Percentiles rank a stretch among this genome's conserved stretches.
These are phyloP conservation scores for Cardiospermum halicacabum DNA, from an alignment of 345 rosid genomes.

Conservation along the genomic window DNA sequence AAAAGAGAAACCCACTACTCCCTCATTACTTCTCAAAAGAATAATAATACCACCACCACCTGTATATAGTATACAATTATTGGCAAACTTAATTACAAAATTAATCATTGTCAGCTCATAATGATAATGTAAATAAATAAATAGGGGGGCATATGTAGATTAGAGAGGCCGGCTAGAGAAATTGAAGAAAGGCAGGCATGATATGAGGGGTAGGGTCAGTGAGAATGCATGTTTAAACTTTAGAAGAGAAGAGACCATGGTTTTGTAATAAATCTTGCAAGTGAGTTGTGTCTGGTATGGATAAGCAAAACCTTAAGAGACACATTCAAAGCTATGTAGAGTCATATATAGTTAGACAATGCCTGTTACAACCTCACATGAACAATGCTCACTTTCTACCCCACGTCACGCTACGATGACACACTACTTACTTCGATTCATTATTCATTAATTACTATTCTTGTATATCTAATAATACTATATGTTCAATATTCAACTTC, in stretches of 20 bases:
- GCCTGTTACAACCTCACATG: not conserved
- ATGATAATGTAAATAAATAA: too few species aligned
- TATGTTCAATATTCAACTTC: too few species aligned
- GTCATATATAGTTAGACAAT: not conserved
- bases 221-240: too few species aligned
- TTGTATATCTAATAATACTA: too few species aligned
- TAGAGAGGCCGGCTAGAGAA: too few species aligned
- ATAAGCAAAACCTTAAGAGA: not conserved
- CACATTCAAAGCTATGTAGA: not conserved
- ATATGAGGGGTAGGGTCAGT: too few species aligned
- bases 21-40: conserved; percentile 7
- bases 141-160: too few species aligned
- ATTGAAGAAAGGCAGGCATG: too few species aligned
- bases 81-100: not conserved
- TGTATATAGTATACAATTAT: too few species aligned
- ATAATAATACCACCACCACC: too few species aligned
- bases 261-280: not conserved
- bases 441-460: too few species aligned
- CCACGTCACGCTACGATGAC: not conserved
- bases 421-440: too few species aligned
- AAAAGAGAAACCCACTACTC: conserved; percentile 27
- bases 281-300: not conserved
- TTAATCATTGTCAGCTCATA: not conserved
- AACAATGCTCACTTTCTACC: not conserved
- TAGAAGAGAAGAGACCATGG: not conserved